Evolutionary conservation across 768 basidiomycete genomes (phyloP), one percentile per base, ranked within the genome.

Genomic region (Boletellus ananas): DNA sequence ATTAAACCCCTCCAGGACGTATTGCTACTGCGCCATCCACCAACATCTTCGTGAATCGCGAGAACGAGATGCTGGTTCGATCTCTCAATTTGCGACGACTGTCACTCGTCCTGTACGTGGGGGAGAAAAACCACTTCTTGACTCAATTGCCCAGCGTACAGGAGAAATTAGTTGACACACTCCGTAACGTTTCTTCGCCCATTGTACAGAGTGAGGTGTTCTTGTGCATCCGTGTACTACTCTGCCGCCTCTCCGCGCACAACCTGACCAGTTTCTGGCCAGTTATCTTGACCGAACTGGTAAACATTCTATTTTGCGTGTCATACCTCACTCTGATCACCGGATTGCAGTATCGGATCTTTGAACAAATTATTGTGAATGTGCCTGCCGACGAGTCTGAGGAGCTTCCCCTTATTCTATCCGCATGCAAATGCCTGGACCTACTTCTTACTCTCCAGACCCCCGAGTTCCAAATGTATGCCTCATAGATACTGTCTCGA

Each of bases 231-330:
- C 79, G 96, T 11, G 88, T 97, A 2, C 70, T 98, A 17, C 77
- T 98, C 39, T 97, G 92, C 64, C 83, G 96, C 14, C 76, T 98
- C 43, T 90, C 90, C 5, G 79, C 89, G 3, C 91, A 94, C 61
- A 96, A 95, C 61, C 65, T 99, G 61, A 86, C 88, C 9, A 94
- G 93, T 58, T 91, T 98, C 69, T 98, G 96, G 95, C 95, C 96
- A 1, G 89, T 95, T 37, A 78, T 99, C 37, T 65, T 98, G 56
- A 91, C 94, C 1, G 96, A 99, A 71, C 72, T 99, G 61, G 92
- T 91, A 59, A 47, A 61, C 50, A 80, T 63, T 34, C 34, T 43
- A 9, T 20, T 6, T 21, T 13, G 2, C 27, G 4, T 4, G 11
- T 31, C 20, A 23, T 17, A 25, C 21, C 5, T 12, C 13, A 14